Evolutionary conservation across 1,284 basidiomycete species (phyloP).

Genomic region (Cryptococcus sp.): DNA sequence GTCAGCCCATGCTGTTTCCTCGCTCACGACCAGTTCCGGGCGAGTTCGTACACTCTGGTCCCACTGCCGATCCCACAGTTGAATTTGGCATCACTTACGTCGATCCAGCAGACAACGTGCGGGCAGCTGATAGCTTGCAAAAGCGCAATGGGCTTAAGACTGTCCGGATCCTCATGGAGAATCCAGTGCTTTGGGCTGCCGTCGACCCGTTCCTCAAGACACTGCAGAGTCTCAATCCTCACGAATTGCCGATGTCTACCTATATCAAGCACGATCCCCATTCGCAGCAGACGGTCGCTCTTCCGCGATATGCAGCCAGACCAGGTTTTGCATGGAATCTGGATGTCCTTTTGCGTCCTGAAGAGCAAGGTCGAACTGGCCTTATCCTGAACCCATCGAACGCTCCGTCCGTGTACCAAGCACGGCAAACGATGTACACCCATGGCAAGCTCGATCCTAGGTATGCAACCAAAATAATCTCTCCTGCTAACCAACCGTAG

Average conservation of each 20-base stretch:
- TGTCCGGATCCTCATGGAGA: constrained; percentile 58
- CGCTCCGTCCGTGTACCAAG: constrained; percentile 51
- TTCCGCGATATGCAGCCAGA: constrained; percentile 58
- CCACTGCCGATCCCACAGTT: background rate
- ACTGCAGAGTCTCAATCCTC: constrained; percentile 58
- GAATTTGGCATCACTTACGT: constrained; percentile 60
- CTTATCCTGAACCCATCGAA: constrained; percentile 33
- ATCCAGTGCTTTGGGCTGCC: constrained; percentile 63
- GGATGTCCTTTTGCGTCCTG: constrained; percentile 52
- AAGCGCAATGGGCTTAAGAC: constrained; percentile 9
- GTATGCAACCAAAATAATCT: constrained; percentile 11
- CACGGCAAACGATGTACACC: constrained; percentile 54
- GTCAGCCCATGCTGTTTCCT: background rate
- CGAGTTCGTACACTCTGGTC: background rate
- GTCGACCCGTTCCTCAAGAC: constrained; percentile 65
- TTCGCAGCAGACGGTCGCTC: constrained; percentile 53
- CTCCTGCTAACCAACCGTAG: constrained; percentile 47
- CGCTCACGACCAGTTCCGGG: background rate
- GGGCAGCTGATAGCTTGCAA: constrained; percentile 44
- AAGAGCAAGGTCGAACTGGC: background rate
- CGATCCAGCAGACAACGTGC: constrained; percentile 57
- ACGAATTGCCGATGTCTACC: constrained; percentile 59
- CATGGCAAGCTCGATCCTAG: constrained; percentile 41
- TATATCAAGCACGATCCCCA: constrained; percentile 58
- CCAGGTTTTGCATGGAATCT: constrained; percentile 61